These are phyloP conservation scores for Hypoxylon sp. DNA, from an alignment of 2,329 filamentous ascomycete species.

Conservation along the genomic window DNA sequence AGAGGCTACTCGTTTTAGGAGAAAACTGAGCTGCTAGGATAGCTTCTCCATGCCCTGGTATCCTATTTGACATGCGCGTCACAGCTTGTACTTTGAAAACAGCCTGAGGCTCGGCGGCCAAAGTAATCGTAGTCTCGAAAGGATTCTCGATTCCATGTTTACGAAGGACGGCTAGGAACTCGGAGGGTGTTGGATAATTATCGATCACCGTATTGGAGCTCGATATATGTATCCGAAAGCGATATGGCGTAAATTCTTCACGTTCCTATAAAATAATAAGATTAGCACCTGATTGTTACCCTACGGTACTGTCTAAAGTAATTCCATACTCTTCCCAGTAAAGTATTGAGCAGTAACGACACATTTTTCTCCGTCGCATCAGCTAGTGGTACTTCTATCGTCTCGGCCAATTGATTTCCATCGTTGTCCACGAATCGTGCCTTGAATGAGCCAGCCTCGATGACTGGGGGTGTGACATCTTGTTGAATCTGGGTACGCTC, in stretches of 20 bases:
- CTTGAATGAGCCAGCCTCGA: constrained; percentile 81
- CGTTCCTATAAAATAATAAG: constrained; percentile 57
- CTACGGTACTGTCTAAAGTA: constrained; percentile 3
- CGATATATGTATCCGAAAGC: constrained; percentile 72
- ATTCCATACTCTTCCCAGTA: constrained; percentile 78
- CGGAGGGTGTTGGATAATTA: constrained; percentile 65
- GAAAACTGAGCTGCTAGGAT: constrained; percentile 91
- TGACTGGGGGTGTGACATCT: constrained; percentile 77
- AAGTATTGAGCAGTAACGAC: constrained; percentile 86
- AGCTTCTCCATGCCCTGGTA: constrained; percentile 91
- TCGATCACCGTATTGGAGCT: constrained; percentile 68
- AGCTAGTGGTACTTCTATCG: constrained; percentile 81
- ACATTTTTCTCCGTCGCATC: constrained; percentile 92
- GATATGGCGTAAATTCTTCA: constrained; percentile 73
- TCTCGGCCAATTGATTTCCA: constrained; percentile 78
- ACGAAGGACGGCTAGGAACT: constrained; percentile 68
- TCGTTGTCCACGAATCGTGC: constrained; percentile 90
- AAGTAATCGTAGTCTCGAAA: constrained; percentile 69
- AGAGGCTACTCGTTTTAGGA: constrained; percentile 79
- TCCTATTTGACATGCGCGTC: constrained; percentile 88
- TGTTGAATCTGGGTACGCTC: constrained; percentile 82
- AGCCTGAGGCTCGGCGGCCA: constrained; percentile 83
- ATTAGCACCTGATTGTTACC: constrained; percentile 22
- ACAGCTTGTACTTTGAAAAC: constrained; percentile 95
- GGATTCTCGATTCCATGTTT: constrained; percentile 71